Percentiles rank a stretch among this genome's conserved stretches.
Conservation (phyloP, 768 basidiomycete species). For the Psilocybe azurescens region DNA sequence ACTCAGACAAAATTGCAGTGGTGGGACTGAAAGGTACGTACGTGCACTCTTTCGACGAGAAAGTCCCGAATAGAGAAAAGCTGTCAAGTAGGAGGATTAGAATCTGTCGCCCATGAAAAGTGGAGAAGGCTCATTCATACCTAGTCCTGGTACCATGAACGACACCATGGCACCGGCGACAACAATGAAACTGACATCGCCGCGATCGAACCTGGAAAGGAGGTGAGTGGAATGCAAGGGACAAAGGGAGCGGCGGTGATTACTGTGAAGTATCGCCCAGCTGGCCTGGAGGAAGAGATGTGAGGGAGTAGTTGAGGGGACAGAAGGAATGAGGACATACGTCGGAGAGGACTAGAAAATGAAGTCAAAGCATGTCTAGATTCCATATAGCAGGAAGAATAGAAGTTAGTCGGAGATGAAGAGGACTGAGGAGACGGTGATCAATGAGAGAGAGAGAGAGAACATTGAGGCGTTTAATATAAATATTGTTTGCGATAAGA, state of each 20-base stretch:
- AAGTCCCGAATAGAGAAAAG: slow-evolving; percentile 77
- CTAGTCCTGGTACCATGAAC: slow-evolving; percentile 81
- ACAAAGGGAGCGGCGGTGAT: neutral
- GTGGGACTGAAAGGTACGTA: slow-evolving; percentile 27
- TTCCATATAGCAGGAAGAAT: slow-evolving; percentile 13
- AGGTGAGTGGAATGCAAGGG: slow-evolving; percentile 5
- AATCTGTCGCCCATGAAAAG: neutral
- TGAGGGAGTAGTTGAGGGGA: neutral
- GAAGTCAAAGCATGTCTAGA: slow-evolving; percentile 15
- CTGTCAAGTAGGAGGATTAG: slow-evolving; percentile 36
- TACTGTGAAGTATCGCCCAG: slow-evolving; percentile 2
- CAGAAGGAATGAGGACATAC: slow-evolving; percentile 7
- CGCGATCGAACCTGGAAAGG: slow-evolving; percentile 62
- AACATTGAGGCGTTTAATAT: neutral
- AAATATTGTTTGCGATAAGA: neutral
- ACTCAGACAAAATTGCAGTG: slow-evolving; percentile 1
- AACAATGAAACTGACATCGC: slow-evolving; percentile 75
- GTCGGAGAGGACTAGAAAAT: slow-evolving; percentile 11
- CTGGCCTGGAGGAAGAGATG: neutral
- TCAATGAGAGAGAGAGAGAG: neutral
- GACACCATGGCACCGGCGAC: slow-evolving; percentile 72
- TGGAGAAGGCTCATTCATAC: slow-evolving; percentile 33
- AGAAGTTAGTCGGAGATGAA: neutral
- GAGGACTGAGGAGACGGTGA: neutral
- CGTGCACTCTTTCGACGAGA: slow-evolving; percentile 69